A percentile compares a stretch with the other conserved stretches of the same genome.
Conservation (phyloP, 768 basidiomycete genomes). For the Leccinum fibrillosum region DNA sequence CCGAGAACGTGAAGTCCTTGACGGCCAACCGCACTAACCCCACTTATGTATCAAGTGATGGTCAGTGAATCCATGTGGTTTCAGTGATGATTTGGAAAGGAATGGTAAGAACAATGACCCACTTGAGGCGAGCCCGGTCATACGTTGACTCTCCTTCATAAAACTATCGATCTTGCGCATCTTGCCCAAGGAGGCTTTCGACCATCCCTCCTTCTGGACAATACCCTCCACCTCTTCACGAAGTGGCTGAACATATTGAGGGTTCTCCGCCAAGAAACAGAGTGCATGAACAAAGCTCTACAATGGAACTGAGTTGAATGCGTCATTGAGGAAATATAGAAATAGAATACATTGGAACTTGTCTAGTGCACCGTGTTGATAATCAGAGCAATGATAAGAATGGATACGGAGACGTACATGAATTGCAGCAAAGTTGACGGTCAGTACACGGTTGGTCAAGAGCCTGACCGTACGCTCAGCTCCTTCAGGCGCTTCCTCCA, state of each 20-base stretch:
- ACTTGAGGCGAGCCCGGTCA: background rate
- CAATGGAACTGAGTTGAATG: background rate
- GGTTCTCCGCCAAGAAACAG: background rate
- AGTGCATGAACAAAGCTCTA: background rate
- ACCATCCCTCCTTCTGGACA: background rate
- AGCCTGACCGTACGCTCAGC: background rate
- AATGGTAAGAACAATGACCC: background rate
- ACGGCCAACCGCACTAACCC: conserved; percentile 31
- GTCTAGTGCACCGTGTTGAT: background rate
- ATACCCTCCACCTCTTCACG: background rate
- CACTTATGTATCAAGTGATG: conserved; percentile 12
- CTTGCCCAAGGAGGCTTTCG: background rate
- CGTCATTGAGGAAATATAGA: background rate
- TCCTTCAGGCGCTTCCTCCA: background rate
- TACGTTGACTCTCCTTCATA: background rate
- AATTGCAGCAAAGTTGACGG: background rate
- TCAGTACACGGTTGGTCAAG: background rate
- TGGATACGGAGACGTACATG: conserved; percentile 11
- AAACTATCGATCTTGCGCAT: background rate
- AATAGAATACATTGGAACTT: background rate
- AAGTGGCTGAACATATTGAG: background rate
- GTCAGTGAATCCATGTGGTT: background rate
- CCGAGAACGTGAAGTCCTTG: conserved; percentile 34
- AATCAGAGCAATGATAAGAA: background rate
- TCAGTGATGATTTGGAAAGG: too few relatives aligned